Conservation (phyloP, 2,329 filamentous ascomycete genomes). For the Claviceps digitariae region DNA sequence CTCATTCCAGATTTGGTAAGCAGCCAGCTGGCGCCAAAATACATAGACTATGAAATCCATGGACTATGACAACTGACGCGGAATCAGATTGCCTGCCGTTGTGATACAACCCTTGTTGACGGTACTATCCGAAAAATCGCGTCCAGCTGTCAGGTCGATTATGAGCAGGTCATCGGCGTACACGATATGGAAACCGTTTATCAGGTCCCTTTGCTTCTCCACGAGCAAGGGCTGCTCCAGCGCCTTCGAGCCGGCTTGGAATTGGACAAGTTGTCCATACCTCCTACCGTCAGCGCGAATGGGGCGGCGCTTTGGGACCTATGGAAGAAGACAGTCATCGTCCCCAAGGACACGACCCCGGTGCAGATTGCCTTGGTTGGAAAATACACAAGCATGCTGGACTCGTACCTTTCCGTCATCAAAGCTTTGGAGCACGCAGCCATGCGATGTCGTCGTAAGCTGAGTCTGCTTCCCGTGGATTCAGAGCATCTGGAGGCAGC, state of each 20-base stretch:
- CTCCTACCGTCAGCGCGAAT: constrained; percentile 41
- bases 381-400: constrained; percentile 76
- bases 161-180: constrained; percentile 77
- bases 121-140: constrained; percentile 77
- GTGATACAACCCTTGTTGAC: constrained; percentile 60
- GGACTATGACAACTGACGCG: too few relatives aligned
- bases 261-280: constrained; percentile 43
- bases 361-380: constrained; percentile 81
- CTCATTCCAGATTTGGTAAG: constrained; percentile 55
- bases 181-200: constrained; percentile 84
- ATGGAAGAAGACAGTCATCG: constrained; percentile 53
- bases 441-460: constrained; percentile 70
- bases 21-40: neutral
- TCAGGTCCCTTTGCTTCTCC: constrained; percentile 74
- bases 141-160: constrained; percentile 74
- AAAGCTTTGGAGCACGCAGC: constrained; percentile 86
- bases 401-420: constrained; percentile 72
- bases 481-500: constrained; percentile 66
- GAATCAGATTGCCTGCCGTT: constrained; percentile 76
- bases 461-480: constrained; percentile 76
- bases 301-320: constrained; percentile 61
- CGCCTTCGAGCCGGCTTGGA: constrained; percentile 53
- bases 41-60: too few relatives aligned
- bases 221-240: constrained; percentile 61
- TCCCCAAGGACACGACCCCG: constrained; percentile 44